phyloP scores from a whole-genome alignment of 2,329 filamentous ascomycete species.

The Dothideomycetes sp. region DNA sequence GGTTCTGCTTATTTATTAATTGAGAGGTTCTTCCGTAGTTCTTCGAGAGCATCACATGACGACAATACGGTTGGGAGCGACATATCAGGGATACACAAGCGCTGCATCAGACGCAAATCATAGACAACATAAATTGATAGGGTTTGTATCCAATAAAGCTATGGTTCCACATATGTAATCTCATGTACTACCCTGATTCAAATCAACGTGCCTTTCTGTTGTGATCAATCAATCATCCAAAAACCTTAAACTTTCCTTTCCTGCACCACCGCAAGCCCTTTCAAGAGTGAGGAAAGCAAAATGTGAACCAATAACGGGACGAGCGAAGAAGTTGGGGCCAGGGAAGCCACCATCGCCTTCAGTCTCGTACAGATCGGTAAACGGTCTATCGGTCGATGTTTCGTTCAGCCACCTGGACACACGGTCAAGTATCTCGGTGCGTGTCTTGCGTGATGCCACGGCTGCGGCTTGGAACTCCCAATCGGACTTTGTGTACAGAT shows the following conservation, averaged over 20 bases:
- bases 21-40: no score
- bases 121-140: no score
- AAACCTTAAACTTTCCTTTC: slow-evolving; percentile 46
- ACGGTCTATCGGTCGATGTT: slow-evolving; percentile 62
- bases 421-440: slow-evolving; percentile 61
- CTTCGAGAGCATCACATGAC: no score
- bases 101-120: no score
- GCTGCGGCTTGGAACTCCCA: slow-evolving; percentile 88
- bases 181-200: no score
- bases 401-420: slow-evolving; percentile 79
- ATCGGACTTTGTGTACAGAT: slow-evolving; percentile 80
- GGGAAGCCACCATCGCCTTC: slow-evolving; percentile 69
- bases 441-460: slow-evolving; percentile 58
- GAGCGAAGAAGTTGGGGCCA: slow-evolving; percentile 65
- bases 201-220: no score
- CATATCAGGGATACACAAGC: no score
- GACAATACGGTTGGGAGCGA: no score
- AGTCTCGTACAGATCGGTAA: slow-evolving; percentile 76
- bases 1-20: no score
- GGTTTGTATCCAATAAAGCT: no score
- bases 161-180: no score
- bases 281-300: slow-evolving; percentile 79
- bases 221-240: no score
- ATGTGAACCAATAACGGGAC: slow-evolving; percentile 76
- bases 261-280: slow-evolving; percentile 64